Evolutionary conservation across 31 red algal species (phyloP).

Genomic region (Porphyra umbilicalis): DNA sequence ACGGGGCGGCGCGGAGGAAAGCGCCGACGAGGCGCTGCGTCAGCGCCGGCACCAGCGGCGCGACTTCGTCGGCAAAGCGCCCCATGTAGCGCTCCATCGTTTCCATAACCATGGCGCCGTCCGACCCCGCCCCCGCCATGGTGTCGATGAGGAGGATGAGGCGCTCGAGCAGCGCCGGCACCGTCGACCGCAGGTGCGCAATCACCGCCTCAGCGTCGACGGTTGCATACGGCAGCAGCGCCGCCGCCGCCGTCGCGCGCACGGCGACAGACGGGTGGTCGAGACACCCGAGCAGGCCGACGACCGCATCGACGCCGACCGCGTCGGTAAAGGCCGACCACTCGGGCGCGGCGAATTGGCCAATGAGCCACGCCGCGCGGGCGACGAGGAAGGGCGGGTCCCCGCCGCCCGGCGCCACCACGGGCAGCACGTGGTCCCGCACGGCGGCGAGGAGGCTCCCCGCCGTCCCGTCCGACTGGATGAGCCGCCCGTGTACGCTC

Average conservation of each 20-base stretch:
- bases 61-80: conserved; percentile 49
- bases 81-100: conserved; percentile 21
- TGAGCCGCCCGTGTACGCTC: conserved; percentile 46
- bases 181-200: conserved; percentile 18
- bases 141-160: conserved; percentile 42
- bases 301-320: conserved; percentile 26
- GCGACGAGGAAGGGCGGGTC: conserved; percentile 27
- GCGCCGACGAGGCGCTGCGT: conserved; percentile 31
- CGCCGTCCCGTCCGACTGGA: conserved; percentile 28
- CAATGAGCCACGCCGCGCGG: conserved; percentile 50
- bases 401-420: conserved; percentile 32
- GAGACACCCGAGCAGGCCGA: conserved; percentile 29
- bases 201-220: conserved; percentile 26
- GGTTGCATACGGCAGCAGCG: conserved; percentile 23
- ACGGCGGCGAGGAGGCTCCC: conserved; percentile 26
- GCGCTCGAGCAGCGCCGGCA: conserved; percentile 40
- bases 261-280: conserved; percentile 55
- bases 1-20: conserved; percentile 33
- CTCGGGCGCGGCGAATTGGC: conserved; percentile 48
- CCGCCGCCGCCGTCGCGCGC: conserved; percentile 54
- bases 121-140: conserved; percentile 29
- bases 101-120: conserved; percentile 25
- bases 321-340: conserved; percentile 33
- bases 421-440: conserved; percentile 41
- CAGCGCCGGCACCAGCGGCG: conserved; percentile 33